phyloP scores from a whole-genome alignment of 192 early-diverging fungal genomes.

The Coemansia javaensis region DNA sequence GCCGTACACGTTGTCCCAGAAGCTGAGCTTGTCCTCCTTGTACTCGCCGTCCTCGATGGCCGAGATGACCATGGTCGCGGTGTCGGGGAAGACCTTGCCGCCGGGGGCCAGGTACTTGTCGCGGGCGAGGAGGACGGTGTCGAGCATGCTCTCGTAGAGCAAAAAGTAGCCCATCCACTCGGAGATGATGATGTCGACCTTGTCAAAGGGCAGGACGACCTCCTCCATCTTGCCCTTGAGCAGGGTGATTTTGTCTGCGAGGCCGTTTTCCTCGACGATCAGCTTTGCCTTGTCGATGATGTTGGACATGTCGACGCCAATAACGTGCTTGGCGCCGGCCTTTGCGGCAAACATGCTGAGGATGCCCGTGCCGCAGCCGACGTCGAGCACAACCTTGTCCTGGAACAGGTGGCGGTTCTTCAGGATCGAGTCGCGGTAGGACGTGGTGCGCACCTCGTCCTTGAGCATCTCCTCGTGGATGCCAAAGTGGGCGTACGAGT shows the following conservation, averaged over 20 bases:
- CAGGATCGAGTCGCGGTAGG: conserved; percentile 91
- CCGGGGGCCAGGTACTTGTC: conserved; percentile 87
- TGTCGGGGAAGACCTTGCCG: conserved; percentile 88
- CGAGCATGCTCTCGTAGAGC: conserved; percentile 98
- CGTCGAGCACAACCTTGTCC: conserved; percentile 95
- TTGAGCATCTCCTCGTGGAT: conserved; percentile 98
- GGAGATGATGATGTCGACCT: conserved; percentile 99
- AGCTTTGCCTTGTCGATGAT: conserved; percentile 93
- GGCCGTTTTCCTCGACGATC: conserved; percentile 92
- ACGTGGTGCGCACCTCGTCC: conserved; percentile 91
- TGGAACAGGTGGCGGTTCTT: conserved; percentile 96
- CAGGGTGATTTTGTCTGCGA: conserved; percentile 81
- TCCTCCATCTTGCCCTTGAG: conserved; percentile 98
- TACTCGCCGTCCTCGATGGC: conserved; percentile 95
- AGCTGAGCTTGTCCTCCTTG: conserved; percentile 85
- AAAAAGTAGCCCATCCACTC: conserved; percentile 99
- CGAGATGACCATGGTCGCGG: conserved; percentile 79
- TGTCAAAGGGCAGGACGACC: conserved; percentile 82
- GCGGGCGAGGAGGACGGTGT: conserved; percentile 96
- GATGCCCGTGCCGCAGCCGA: conserved; percentile 99
- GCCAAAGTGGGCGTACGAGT: conserved; percentile 95
- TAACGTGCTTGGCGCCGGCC: conserved; percentile 91
- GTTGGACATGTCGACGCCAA: conserved; percentile 96
- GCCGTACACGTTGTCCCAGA: conserved; percentile 94
- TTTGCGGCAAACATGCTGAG: conserved; percentile 99